A percentile compares a stretch with the other conserved stretches of the same genome.
Evolutionary conservation across 2,329 filamentous ascomycete species (phyloP).

Genomic region (Alternaria consortialis): DNA sequence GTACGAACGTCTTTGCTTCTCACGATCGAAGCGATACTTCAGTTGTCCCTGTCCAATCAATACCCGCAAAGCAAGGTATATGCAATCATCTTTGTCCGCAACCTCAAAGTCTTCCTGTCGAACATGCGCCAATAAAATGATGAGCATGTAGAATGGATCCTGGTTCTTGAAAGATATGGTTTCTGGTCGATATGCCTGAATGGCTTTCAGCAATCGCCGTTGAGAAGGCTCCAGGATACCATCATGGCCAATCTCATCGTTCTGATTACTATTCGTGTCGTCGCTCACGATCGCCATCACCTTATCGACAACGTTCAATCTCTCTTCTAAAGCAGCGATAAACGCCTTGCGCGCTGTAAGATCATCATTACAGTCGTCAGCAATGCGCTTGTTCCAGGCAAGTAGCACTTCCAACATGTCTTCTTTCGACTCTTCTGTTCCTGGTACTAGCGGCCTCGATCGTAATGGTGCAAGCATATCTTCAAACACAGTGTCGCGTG

Average conservation of each 20-base stretch:
- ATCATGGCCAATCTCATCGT: neutral
- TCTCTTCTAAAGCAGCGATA: conserved; percentile 15
- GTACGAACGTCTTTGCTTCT: conserved; percentile 1
- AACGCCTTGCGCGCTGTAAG: conserved; percentile 10
- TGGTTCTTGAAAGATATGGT: conserved; percentile 23
- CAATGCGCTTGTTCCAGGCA: conserved; percentile 28
- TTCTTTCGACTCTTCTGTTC: conserved; percentile 20
- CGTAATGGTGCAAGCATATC: conserved; percentile 32
- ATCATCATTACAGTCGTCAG: neutral
- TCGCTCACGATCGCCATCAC: conserved; percentile 3
- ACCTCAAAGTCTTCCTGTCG: conserved; percentile 24
- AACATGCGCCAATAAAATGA: conserved; percentile 30
- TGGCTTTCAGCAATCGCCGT: conserved; percentile 18
- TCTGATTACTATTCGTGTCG: conserved; percentile 3
- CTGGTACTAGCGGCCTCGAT: neutral
- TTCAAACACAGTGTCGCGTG: conserved; percentile 18
- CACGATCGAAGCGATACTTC: conserved; percentile 7
- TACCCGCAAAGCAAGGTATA: conserved; percentile 20
- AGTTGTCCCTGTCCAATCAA: conserved; percentile 16
- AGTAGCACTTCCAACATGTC: conserved; percentile 26
- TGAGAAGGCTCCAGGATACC: conserved; percentile 14
- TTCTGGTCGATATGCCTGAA: conserved; percentile 33
- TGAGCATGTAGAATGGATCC: conserved; percentile 21
- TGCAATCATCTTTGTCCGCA: conserved; percentile 21
- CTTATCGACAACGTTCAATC: conserved; percentile 5